phyloP scores from a whole-genome alignment of 768 basidiomycete genomes.

The Cystofilobasidium capitatum region DNA sequence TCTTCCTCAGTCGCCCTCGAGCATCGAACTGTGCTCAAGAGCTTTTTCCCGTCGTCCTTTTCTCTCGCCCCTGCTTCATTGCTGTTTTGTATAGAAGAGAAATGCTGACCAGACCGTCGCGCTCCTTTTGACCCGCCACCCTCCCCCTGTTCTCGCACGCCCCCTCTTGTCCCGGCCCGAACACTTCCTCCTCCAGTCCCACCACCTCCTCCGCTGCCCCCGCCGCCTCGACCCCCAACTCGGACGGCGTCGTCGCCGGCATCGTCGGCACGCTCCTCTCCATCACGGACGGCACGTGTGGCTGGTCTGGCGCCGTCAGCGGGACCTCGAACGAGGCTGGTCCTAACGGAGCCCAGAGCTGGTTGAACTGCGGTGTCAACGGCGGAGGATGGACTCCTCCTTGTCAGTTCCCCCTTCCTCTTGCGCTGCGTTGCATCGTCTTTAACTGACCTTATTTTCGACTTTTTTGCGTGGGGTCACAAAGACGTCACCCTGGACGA shows the following conservation, averaged over 20 bases:
- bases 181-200: background rate
- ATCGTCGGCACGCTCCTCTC: slow-evolving; percentile 3
- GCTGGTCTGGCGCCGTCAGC: slow-evolving; percentile 6
- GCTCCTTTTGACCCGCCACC: too few relatives aligned
- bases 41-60: background rate
- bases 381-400: slow-evolving; percentile 26
- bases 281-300: slow-evolving; percentile 19
- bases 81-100: too few relatives aligned
- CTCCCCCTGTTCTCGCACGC: background rate
- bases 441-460: background rate
- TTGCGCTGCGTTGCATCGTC: background rate
- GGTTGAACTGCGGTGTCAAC: slow-evolving; percentile 26
- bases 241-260: background rate
- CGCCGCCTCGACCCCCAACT: background rate
- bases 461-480: background rate
- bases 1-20: background rate
- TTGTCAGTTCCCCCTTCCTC: background rate
- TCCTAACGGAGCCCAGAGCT: slow-evolving; percentile 13
- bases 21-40: background rate
- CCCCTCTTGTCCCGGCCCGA: background rate
- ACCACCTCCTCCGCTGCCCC: background rate
- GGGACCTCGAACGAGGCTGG: slow-evolving; percentile 6
- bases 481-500: slow-evolving; percentile 24
- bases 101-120: too few relatives aligned
- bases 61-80: too few relatives aligned